phyloP scores from a whole-genome alignment of 139 green algal species.

The Micromonas commoda region DNA sequence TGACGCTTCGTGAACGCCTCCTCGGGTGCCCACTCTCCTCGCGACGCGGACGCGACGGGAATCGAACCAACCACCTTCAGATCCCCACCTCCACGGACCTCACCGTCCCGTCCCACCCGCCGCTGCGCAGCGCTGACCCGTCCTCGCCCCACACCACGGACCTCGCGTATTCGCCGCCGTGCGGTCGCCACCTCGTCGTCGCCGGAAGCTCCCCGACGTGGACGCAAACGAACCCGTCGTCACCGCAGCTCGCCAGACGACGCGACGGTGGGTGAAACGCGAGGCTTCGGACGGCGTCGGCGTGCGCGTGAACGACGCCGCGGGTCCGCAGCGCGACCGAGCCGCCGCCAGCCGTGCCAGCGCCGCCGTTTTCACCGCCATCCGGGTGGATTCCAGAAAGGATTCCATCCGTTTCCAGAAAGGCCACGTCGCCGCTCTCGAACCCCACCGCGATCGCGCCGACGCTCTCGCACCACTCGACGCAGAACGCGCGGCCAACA shows the following conservation, averaged over 20 bases:
- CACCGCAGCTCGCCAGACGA: not conserved
- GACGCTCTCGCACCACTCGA: not conserved
- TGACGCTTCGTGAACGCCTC: too few relatives aligned
- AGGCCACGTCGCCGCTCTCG: not conserved
- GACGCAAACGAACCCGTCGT: not conserved
- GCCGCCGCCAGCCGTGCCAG: too few relatives aligned
- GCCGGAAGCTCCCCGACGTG: not conserved
- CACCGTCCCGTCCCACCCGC: not conserved
- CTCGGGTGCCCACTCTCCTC: too few relatives aligned
- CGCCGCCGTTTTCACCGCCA: too few relatives aligned
- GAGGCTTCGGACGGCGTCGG: not conserved
- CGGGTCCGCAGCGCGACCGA: not conserved
- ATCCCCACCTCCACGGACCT: too few relatives aligned
- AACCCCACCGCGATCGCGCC: not conserved
- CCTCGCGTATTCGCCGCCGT: not conserved
- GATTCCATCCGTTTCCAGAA: not conserved
- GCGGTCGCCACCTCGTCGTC: not conserved
- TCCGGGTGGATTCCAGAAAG: too few relatives aligned
- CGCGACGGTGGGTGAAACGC: not conserved
- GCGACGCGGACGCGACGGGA: too few relatives aligned
- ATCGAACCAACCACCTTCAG: too few relatives aligned
- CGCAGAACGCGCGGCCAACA: not conserved
- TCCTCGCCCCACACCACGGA: not conserved
- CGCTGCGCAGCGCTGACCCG: not conserved
- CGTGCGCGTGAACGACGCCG: not conserved